Evolutionary conservation across 1,284 basidiomycete species (phyloP), one percentile per base, ranked within the genome.

Genomic region (Papiliotrema laurentii): DNA sequence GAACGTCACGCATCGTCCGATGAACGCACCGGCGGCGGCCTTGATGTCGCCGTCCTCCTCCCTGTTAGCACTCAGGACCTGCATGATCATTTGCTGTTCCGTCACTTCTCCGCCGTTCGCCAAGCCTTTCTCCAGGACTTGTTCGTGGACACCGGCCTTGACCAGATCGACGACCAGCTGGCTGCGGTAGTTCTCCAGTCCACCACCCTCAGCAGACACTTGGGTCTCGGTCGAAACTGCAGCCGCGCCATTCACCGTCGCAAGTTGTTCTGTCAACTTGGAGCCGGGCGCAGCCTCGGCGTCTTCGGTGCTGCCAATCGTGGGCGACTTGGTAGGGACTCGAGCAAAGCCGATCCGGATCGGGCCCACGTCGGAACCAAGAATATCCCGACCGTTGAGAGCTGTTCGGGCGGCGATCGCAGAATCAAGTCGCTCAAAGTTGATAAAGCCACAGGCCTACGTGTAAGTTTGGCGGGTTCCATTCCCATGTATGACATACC

Each of bases 271-370:
- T 30, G 81, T 81, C 60, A 89, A 85, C 61, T 83, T 81, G 22
- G 81, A 83, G 57, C 84, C 84, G 11, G 31, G 31, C 11, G 61
- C 53, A 4, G 56, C 48, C 10, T 49, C 49, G 13, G 62, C 60
- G 35, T 60, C 57, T 42, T 63, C 65, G 6, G 60, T 60, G 16
- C 63, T 59, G 37, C 64, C 63, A 26, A 68, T 53, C 18, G 60
- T 54, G 7, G 65, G 69, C 28, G 65, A 67, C 77, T 90, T 91
- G 59, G 89, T 87, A 6, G 91, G 92, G 2, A 94, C 92, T 64
- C 92, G 91, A 45, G 93, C 93, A 67, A 92, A 98, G 2, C 93
- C 94, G 54, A 97, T 96, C 38, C 90, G 85, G 58, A 97, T 91
- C 24, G 92, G 87, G 21, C 94, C 94, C 34, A 97, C 89, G 55